Evolutionary conservation across 2,329 filamentous ascomycete species (phyloP), one percentile per base, ranked within the genome.

Genomic region (Aureobasidium mangrovei): DNA sequence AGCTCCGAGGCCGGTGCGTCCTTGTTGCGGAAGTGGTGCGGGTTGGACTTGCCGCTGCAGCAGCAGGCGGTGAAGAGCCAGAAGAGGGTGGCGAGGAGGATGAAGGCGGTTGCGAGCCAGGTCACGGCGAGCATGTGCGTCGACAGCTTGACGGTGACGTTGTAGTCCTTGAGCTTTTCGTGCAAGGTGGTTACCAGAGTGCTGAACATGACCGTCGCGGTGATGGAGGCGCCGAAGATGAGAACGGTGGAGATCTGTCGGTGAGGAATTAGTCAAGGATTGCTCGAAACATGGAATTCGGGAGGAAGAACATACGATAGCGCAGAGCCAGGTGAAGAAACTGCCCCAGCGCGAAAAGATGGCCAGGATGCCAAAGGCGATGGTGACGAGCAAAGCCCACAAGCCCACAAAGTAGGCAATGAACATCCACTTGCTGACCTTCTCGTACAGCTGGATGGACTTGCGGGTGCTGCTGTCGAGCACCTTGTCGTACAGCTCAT

Each of bases 11-110:
- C 46, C n/a, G 56, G 54, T 2, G 48, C 35, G 33, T 60, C 58
- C 42, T 66, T 62, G 58, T 74, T 72, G 52, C 66, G 67, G 57
- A 67, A 60, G 59, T 72, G 72, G 64, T 72, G 67, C 52, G 74
- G 74, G 29, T 74, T 72, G 53, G 72, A 76, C 62, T 78, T 76
- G 44, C 88, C 88, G 62, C 80, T 83, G 77, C 91, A 95, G 82
- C 91, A 97, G 84, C 91, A 97, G 64, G 86, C 80, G 70, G 84
- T 88, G 69, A 94, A 82, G 65, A 91, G 74, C 91, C 93, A 97
- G 84, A 97, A 96, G 67, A 95, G 72, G 60, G 81, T 82, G 6
- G 86, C 85, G 40, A 70, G 87, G 33, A 93, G 67, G 58, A 85
- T 84, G 67, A 94, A 90, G 29, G 81, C 86, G 38, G 85, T 84